Evolutionary conservation across 2,329 filamentous ascomycete species (phyloP).

Genomic region (Stagonosporopsis cucurbitacearum): DNA sequence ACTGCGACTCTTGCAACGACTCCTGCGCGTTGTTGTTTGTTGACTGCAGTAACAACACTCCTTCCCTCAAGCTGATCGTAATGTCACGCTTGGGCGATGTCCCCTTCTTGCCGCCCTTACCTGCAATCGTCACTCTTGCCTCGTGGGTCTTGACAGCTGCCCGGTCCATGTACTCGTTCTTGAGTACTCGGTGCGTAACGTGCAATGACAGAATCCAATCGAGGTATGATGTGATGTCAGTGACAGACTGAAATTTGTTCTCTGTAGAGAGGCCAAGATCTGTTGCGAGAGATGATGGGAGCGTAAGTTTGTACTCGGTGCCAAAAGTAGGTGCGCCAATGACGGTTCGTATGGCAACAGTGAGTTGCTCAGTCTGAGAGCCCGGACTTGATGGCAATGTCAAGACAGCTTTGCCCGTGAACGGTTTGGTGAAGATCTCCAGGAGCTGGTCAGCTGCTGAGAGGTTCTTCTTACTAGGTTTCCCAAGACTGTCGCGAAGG

Average conservation of each 20-base stretch:
- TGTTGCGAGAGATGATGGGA: slow-evolving; percentile 37
- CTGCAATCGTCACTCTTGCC: slow-evolving; percentile 32
- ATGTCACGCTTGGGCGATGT: slow-evolving; percentile 28
- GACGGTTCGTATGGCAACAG: slow-evolving; percentile 40
- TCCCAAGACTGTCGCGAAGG: slow-evolving; percentile 37
- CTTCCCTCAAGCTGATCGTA: slow-evolving; percentile 27
- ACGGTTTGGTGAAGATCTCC: slow-evolving; percentile 37
- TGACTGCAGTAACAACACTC: slow-evolving; percentile 23
- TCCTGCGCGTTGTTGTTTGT: slow-evolving; percentile 15
- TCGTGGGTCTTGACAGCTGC: slow-evolving; percentile 29
- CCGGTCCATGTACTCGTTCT: slow-evolving; percentile 29
- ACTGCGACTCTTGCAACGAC: slow-evolving; percentile 24
- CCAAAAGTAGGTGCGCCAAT: slow-evolving; percentile 45
- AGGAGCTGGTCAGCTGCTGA: slow-evolving; percentile 43
- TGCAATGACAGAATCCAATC: slow-evolving; percentile 44
- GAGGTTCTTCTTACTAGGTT: slow-evolving; percentile 34
- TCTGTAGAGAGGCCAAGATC: slow-evolving; percentile 39
- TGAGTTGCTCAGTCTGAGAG: slow-evolving; percentile 31
- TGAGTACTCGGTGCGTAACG: slow-evolving; percentile 38
- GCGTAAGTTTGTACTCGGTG: slow-evolving; percentile 42
- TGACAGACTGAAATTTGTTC: slow-evolving; percentile 37
- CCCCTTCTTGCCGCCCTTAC: slow-evolving; percentile 30
- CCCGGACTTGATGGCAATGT: slow-evolving; percentile 32
- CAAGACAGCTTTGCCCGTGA: slow-evolving; percentile 38
- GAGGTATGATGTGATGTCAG: slow-evolving; percentile 41